Evolutionary conservation across 2,329 filamentous ascomycete species (phyloP).

Genomic region (Fusarium sp.): DNA sequence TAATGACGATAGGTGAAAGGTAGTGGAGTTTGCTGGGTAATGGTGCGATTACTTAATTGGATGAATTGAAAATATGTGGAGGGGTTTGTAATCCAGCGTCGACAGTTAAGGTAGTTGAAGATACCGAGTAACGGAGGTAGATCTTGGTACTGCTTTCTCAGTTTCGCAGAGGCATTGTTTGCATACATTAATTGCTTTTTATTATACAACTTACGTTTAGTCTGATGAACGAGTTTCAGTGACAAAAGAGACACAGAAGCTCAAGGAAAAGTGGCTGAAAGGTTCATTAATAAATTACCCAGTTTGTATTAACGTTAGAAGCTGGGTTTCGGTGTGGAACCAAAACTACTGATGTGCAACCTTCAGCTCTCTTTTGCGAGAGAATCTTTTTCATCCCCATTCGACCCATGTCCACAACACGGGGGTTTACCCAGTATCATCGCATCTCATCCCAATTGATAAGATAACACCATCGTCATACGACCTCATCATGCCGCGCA

Average conservation of each 20-base stretch:
- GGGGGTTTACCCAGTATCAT: background rate
- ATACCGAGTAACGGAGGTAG: background rate
- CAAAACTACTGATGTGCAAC: slow-evolving; percentile 3
- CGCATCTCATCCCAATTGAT: background rate
- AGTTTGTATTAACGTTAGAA: slow-evolving; percentile 20
- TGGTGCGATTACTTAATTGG: slow-evolving; percentile 29
- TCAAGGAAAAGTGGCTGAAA: background rate
- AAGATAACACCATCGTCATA: background rate
- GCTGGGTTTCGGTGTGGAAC: slow-evolving; percentile 23
- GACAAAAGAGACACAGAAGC: background rate
- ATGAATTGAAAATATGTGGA: slow-evolving; percentile 35
- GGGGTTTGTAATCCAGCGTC: slow-evolving; percentile 43
- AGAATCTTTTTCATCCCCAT: slow-evolving; percentile 14
- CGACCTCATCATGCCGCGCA: slow-evolving; percentile 34
- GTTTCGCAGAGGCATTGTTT: background rate
- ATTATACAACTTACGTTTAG: background rate
- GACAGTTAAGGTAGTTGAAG: slow-evolving; percentile 34
- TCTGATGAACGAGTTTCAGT: background rate
- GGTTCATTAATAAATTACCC: slow-evolving; percentile 1
- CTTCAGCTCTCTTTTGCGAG: background rate
- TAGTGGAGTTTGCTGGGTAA: slow-evolving; percentile 25
- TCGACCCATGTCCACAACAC: background rate
- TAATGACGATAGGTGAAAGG: slow-evolving; percentile 24
- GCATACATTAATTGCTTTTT: background rate
- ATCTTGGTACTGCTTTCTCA: no score